Evolutionary conservation across 2,329 filamentous ascomycete species (phyloP).

Genomic region (Diaporthe sp.): DNA sequence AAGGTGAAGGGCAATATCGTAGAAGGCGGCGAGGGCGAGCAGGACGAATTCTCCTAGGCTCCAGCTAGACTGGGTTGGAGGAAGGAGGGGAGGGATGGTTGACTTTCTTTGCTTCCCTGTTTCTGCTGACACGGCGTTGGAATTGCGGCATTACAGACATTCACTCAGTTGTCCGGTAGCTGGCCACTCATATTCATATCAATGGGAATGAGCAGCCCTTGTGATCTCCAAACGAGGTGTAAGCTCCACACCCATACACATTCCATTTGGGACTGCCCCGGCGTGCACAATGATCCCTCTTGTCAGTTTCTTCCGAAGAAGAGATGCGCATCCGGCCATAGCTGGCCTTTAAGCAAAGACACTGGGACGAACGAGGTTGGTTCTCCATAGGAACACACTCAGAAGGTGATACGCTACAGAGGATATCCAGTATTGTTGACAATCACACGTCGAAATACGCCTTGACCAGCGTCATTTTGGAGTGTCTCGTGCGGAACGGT

Average conservation of each 20-base stretch:
- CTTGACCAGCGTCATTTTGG: background rate
- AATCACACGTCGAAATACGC: background rate
- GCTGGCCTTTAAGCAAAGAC: background rate
- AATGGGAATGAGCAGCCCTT: background rate
- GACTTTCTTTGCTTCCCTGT: background rate
- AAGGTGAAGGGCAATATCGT: slow-evolving; percentile 88
- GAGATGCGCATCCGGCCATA: background rate
- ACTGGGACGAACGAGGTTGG: background rate
- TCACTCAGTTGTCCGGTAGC: slow-evolving; percentile 21
- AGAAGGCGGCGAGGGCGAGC: slow-evolving; percentile 49
- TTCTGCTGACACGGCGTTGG: slow-evolving; percentile 27
- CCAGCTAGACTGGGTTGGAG: background rate
- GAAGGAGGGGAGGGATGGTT: background rate
- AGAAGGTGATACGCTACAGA: background rate
- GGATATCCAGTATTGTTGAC: background rate
- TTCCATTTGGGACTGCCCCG: background rate
- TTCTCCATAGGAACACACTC: background rate
- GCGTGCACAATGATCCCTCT: background rate
- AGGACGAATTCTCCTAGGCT: slow-evolving; percentile 53
- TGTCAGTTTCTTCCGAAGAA: background rate
- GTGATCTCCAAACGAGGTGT: background rate
- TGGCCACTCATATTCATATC: slow-evolving; percentile 6
- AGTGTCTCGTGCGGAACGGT: no score
- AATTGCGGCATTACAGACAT: slow-evolving; percentile 29
- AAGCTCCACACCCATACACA: background rate